phyloP scores from a whole-genome alignment of 805 yeast species.

The Metschnikowia continentalis region DNA sequence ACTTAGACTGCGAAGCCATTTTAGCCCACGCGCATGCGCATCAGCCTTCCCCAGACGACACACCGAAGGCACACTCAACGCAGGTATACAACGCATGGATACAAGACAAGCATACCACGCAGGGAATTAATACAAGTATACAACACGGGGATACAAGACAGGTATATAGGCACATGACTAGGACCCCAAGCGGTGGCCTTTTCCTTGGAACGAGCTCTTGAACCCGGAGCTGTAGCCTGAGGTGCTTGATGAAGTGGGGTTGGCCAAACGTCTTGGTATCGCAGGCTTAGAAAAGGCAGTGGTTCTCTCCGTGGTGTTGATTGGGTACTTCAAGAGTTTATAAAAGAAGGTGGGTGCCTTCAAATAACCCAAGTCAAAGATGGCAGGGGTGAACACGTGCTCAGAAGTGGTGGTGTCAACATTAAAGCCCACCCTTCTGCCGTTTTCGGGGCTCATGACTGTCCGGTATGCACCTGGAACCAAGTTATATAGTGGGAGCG shows the following conservation, averaged over 20 bases:
- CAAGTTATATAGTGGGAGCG: constrained; percentile 41
- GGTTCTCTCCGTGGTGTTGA: constrained; percentile 20
- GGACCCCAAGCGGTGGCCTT: constrained; percentile 35
- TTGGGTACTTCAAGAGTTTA: constrained; percentile 28
- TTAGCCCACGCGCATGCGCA: neutral
- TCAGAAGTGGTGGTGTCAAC: constrained; percentile 10
- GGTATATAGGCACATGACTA: neutral
- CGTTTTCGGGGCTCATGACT: constrained; percentile 6
- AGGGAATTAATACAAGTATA: neutral
- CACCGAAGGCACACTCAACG: neutral
- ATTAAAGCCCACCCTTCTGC: constrained; percentile 28
- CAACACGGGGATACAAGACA: neutral
- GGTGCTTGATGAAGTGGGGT: constrained; percentile 3
- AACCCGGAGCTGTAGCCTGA: constrained; percentile 2
- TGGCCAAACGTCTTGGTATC: neutral
- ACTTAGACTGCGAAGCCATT: neutral
- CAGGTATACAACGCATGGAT: neutral
- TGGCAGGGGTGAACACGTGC: constrained; percentile 21
- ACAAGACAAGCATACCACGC: neutral
- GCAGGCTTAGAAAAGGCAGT: constrained; percentile 24
- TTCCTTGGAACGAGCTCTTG: constrained; percentile 26
- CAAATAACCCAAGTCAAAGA: constrained; percentile 50
- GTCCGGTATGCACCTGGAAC: constrained; percentile 27
- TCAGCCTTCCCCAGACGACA: neutral
- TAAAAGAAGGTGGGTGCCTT: constrained; percentile 50